phyloP scores from a whole-genome alignment of 1,139 yeast species.

The Ashbya aceris region DNA sequence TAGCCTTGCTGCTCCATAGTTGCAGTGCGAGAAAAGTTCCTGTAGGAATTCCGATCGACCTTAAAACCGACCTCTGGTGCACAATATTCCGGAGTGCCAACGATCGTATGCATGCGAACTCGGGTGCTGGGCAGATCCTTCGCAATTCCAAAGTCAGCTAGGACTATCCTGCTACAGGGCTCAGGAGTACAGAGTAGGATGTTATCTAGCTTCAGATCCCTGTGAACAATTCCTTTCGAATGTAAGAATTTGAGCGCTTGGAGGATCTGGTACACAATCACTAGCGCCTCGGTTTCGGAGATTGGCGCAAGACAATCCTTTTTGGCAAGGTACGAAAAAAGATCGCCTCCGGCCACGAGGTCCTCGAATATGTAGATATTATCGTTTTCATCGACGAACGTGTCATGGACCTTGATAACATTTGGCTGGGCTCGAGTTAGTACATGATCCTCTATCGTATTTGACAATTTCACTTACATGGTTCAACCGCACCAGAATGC shows the following conservation, averaged over 20 bases:
- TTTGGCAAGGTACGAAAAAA: conserved; percentile 48
- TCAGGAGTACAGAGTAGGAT: conserved; percentile 44
- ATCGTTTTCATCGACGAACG: conserved; percentile 32
- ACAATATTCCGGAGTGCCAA: conserved; percentile 60
- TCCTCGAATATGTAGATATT: conserved; percentile 44
- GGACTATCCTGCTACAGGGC: conserved; percentile 41
- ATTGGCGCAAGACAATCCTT: conserved; percentile 35
- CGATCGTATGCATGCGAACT: conserved; percentile 43
- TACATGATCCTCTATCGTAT: not conserved
- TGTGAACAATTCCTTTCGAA: conserved; percentile 39
- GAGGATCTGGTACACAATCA: conserved; percentile 48
- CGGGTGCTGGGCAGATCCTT: conserved; percentile 31
- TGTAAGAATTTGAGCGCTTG: conserved; percentile 49
- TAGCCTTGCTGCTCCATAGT: conserved; percentile 34
- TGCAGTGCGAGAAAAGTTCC: conserved; percentile 23
- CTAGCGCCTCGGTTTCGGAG: conserved; percentile 45
- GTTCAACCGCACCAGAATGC: conserved; percentile 31
- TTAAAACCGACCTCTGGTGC: conserved; percentile 56
- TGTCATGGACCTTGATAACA: conserved; percentile 37
- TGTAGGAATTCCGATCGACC: conserved; percentile 21
- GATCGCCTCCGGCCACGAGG: conserved; percentile 53
- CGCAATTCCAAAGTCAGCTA: conserved; percentile 66
- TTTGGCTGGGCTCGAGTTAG: conserved; percentile 31
- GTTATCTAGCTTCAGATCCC: conserved; percentile 53
- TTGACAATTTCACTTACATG: conserved; percentile 32